A percentile compares a stretch with the other conserved stretches of the same genome.
phyloP scores from a whole-genome alignment of 2,329 filamentous ascomycete genomes.

The Ceratocystis colombiana region DNA sequence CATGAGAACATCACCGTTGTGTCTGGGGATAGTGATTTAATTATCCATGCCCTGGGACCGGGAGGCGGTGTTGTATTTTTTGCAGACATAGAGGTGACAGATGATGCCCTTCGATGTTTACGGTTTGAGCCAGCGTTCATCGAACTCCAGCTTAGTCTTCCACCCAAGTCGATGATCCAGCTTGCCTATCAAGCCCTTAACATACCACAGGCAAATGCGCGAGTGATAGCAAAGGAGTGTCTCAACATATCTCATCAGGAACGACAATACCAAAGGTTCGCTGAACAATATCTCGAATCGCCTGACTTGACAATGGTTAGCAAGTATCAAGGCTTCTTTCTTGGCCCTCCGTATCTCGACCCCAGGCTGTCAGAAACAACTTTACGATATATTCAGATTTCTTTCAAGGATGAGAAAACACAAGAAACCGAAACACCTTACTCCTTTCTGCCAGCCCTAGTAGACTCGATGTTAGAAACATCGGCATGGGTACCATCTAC shows the following conservation, averaged over 20 bases:
- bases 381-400: slow-evolving; percentile 30
- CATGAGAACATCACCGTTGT: slow-evolving; percentile 48
- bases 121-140: slow-evolving; percentile 34
- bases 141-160: slow-evolving; percentile 37
- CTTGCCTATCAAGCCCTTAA: slow-evolving; percentile 32
- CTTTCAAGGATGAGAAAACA: slow-evolving; percentile 26
- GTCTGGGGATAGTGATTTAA: slow-evolving; percentile 79
- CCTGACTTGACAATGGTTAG: slow-evolving; percentile 10
- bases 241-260: not conserved
- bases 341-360: slow-evolving; percentile 30
- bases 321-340: not conserved
- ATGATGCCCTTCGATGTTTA: slow-evolving; percentile 26
- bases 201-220: slow-evolving; percentile 18
- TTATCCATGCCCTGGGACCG: slow-evolving; percentile 60
- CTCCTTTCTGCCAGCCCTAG: slow-evolving; percentile 56
- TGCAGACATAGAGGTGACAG: slow-evolving; percentile 27
- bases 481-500: slow-evolving; percentile 46
- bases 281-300: slow-evolving; percentile 12
- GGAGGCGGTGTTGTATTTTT: slow-evolving; percentile 57
- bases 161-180: slow-evolving; percentile 19
- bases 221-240: slow-evolving; percentile 26
- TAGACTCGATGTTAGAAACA: slow-evolving; percentile 38
- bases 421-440: slow-evolving; percentile 26
- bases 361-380: slow-evolving; percentile 36
- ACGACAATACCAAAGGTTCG: slow-evolving; percentile 4